A percentile compares a stretch with the other conserved stretches of the same genome.
These are phyloP conservation scores for Lagenidium sp. DNA, from an alignment of 352 stramenopile genomes.

Conservation along the genomic window DNA sequence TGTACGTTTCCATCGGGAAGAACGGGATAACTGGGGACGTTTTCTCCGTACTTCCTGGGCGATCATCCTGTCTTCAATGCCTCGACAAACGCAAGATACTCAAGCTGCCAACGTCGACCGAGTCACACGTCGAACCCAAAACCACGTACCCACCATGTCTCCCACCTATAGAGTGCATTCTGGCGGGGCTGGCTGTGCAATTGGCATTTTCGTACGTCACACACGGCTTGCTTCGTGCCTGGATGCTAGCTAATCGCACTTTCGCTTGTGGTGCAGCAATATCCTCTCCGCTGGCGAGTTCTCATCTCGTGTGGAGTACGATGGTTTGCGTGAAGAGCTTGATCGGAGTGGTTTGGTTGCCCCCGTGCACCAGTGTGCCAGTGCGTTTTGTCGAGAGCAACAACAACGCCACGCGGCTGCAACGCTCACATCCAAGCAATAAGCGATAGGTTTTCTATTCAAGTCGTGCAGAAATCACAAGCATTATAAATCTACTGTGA, in stretches of 20 bases:
- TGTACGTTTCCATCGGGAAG: conserved; percentile 15
- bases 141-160: conserved; percentile 7
- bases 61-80: conserved; percentile 34
- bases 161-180: conserved; percentile 34
- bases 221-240: background rate
- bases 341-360: conserved; percentile 28
- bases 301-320: conserved; percentile 36
- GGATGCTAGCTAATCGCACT: background rate
- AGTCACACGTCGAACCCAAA: background rate
- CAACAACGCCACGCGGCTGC: conserved; percentile 9
- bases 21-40: conserved; percentile 32
- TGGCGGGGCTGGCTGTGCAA: conserved; percentile 32
- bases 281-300: conserved; percentile 18
- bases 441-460: background rate
- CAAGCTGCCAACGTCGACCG: conserved; percentile 6
- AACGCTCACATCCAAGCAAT: background rate
- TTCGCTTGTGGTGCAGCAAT: conserved; percentile 1
- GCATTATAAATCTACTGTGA: conserved; percentile 7
- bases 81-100: conserved; percentile 34
- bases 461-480: background rate
- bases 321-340: conserved; percentile 32
- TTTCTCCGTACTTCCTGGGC: conserved; percentile 21
- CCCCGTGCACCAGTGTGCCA: conserved; percentile 30
- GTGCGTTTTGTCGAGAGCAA: conserved; percentile 13
- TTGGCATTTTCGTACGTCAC: conserved; percentile 24